Conservation (phyloP, 768 basidiomycete genomes). For the Rhizopogon sp. region DNA sequence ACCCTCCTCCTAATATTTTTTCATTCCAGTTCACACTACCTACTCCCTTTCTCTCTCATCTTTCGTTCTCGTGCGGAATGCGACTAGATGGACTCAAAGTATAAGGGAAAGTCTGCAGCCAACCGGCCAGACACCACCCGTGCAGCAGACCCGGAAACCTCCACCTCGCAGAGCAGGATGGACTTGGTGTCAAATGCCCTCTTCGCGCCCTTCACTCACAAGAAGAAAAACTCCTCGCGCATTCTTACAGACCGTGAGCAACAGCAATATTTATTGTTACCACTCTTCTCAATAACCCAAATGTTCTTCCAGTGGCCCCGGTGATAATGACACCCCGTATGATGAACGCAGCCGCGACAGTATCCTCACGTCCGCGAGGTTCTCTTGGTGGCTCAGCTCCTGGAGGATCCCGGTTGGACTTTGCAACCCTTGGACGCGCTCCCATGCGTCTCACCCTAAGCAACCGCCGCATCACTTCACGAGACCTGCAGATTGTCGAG, state of each 20-base stretch:
- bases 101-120: constrained; percentile 10
- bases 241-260: constrained; percentile 72
- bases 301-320: constrained; percentile 59
- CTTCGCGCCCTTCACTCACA: constrained; percentile 57
- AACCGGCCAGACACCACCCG: constrained; percentile 35
- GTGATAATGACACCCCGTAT: constrained; percentile 88
- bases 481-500: constrained; percentile 80
- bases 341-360: constrained; percentile 67
- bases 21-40: not conserved
- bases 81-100: constrained; percentile 14
- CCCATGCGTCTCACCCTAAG: constrained; percentile 65
- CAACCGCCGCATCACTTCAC: constrained; percentile 68
- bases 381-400: constrained; percentile 23
- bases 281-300: not conserved
- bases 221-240: constrained; percentile 61
- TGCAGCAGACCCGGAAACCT: constrained; percentile 33
- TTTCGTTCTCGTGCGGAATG: constrained; percentile 8
- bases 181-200: constrained; percentile 66
- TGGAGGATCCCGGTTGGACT: constrained; percentile 48
- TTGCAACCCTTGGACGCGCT: constrained; percentile 75
- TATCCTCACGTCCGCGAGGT: constrained; percentile 44
- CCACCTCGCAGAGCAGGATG: constrained; percentile 40
- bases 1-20: not conserved
- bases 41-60: not conserved
- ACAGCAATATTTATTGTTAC: not conserved